Conservation (phyloP, 306 rosid species). For the Macrotyloma uniflorum region DNA sequence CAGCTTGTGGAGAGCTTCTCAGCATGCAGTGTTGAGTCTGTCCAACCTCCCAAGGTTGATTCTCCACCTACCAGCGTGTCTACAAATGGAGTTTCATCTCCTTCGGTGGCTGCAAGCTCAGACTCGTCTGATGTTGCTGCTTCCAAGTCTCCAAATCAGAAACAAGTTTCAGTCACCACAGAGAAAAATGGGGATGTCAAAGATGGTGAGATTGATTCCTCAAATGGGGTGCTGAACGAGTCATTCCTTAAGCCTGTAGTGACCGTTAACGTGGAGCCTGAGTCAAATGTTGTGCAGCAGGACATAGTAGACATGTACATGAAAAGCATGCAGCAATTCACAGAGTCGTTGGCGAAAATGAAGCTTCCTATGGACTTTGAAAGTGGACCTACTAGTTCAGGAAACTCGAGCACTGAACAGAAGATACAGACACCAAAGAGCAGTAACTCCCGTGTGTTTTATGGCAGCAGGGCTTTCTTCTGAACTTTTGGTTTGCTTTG, state of each 20-base stretch:
- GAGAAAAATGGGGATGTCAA: conserved; percentile 50
- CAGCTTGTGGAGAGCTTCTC: conserved; percentile 62
- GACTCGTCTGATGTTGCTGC: conserved; percentile 51
- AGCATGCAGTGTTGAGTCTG: conserved; percentile 51
- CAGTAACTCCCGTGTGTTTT: conserved; percentile 74
- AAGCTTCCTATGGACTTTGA: conserved; percentile 92
- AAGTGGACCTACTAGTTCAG: conserved; percentile 71
- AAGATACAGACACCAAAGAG: conserved; percentile 59
- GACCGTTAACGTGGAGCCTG: conserved; percentile 68
- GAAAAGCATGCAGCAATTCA: conserved; percentile 99
- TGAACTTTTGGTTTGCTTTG: conserved; percentile 45
- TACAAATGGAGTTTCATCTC: conserved; percentile 63
- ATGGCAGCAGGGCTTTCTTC: conserved; percentile 97
- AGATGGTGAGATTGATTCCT: conserved; percentile 65
- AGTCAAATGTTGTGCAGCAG: conserved; percentile 84
- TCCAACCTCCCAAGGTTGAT: conserved; percentile 54
- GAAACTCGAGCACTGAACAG: conserved; percentile 78
- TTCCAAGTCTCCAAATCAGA: conserved; percentile 44
- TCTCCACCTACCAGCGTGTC: conserved; percentile 73
- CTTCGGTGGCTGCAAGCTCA: conserved; percentile 54
- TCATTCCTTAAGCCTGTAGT: conserved; percentile 53
- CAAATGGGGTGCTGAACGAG: conserved; percentile 53
- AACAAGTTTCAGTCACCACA: conserved; percentile 46
- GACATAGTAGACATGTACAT: conserved; percentile 94
- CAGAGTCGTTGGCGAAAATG: conserved; percentile 94